Evolutionary conservation across 495 filamentous ascomycete genomes (phyloP).

Genomic region (Neurospora sp.): DNA sequence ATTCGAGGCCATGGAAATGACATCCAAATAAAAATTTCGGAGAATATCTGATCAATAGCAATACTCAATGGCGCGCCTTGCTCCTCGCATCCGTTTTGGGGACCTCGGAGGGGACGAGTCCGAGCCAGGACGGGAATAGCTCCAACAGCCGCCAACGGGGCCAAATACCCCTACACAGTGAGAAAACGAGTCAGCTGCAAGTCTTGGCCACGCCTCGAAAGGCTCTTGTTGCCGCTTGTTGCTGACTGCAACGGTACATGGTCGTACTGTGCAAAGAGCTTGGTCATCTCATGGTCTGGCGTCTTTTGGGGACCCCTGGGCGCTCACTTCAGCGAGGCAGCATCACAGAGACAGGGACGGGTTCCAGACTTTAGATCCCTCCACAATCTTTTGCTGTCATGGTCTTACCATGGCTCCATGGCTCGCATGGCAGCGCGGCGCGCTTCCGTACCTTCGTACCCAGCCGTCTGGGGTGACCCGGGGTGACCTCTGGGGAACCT

Average conservation of each 20-base stretch:
- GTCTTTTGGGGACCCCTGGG: neutral
- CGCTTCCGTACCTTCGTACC: neutral
- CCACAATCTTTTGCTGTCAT: neutral
- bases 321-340: neutral
- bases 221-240: neutral
- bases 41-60: constrained; percentile 12
- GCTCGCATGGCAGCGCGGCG: neutral
- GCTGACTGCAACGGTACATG: constrained; percentile 1
- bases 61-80: neutral
- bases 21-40: constrained; percentile 2
- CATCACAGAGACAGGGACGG: neutral
- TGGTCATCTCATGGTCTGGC: neutral
- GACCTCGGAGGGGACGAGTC: constrained; percentile 17
- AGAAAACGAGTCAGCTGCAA: neutral
- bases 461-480: neutral
- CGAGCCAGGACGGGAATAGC: constrained; percentile 2
- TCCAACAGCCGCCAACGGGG: neutral
- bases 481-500: neutral
- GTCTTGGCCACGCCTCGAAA: neutral
- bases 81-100: constrained; percentile 14
- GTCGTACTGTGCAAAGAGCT: neutral
- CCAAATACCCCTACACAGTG: constrained; percentile 1
- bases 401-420: neutral
- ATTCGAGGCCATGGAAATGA: neutral
- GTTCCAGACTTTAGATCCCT: neutral